Evolutionary conservation across 352 stramenopile genomes (phyloP).

Genomic region (Pythium apleroticum): DNA sequence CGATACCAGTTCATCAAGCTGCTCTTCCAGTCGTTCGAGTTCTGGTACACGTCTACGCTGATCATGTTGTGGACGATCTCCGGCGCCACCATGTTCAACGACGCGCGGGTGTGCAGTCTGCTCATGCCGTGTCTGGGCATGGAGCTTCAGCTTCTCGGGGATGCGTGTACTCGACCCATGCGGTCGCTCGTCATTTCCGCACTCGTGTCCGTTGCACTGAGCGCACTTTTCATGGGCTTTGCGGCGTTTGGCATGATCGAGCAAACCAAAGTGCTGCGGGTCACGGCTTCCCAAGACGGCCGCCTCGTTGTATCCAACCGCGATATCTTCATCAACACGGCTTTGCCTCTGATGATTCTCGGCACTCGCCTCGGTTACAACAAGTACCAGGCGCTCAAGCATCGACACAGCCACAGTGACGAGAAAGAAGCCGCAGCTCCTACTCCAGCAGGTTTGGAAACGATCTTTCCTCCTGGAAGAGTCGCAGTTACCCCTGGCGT

Average conservation of each 20-base stretch:
- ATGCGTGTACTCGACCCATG: not conserved
- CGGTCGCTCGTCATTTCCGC: not conserved
- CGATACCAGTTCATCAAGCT: not conserved
- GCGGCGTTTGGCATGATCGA: not conserved
- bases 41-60: constrained; percentile 1
- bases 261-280: not conserved
- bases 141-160: constrained; percentile 1
- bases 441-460: not conserved
- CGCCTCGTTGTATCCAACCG: not conserved
- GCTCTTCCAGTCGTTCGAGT: not conserved
- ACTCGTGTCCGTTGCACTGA: not conserved
- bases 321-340: constrained; percentile 5
- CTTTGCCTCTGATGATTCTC: constrained; percentile 3
- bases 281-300: not conserved
- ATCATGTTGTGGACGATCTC: not conserved
- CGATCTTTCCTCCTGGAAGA: not conserved
- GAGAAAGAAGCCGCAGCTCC: no score
- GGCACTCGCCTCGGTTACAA: not conserved
- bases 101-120: not conserved
- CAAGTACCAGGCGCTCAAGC: not conserved
- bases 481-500: not conserved
- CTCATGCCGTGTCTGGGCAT: not conserved
- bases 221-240: not conserved
- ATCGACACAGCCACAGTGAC: no score
- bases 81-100: not conserved